A percentile compares a stretch with the other conserved stretches of the same genome.
phyloP scores from a whole-genome alignment of 192 early-diverging fungal species.

The Backusella circina region DNA sequence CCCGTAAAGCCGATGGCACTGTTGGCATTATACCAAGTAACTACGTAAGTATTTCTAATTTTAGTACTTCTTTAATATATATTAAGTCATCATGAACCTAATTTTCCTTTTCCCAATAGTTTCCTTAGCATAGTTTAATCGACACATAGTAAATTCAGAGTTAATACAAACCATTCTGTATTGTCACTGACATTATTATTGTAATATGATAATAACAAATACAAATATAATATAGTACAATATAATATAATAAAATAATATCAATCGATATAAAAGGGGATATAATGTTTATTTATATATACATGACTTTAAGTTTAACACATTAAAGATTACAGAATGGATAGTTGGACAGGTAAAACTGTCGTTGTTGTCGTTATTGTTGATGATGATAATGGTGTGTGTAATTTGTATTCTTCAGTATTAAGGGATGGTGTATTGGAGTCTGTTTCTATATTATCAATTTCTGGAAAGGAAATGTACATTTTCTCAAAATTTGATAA shows the following conservation, averaged over 20 bases:
- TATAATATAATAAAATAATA: background rate
- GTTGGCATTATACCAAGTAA: constrained; percentile 92
- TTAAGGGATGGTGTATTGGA: background rate
- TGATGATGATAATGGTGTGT: background rate
- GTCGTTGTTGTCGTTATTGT: too few species aligned
- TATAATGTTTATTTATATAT: background rate
- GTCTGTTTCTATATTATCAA: background rate
- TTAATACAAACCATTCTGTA: background rate
- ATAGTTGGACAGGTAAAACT: background rate
- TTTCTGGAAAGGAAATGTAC: constrained; percentile 16
- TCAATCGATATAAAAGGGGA: background rate
- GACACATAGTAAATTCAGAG: background rate
- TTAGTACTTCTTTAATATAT: background rate
- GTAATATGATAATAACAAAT: background rate
- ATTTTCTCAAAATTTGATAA: constrained; percentile 12
- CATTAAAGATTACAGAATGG: background rate
- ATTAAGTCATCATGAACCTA: background rate
- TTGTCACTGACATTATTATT: background rate
- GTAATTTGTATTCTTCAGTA: background rate
- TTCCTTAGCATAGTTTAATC: background rate
- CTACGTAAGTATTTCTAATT: constrained; percentile 42
- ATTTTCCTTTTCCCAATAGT: background rate
- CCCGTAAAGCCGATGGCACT: constrained; percentile 71
- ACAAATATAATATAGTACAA: background rate
- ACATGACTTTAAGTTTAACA: background rate